Evolutionary conservation across 1,139 yeast species (phyloP).

Genomic region (Scheffersomyces segobiensis): DNA sequence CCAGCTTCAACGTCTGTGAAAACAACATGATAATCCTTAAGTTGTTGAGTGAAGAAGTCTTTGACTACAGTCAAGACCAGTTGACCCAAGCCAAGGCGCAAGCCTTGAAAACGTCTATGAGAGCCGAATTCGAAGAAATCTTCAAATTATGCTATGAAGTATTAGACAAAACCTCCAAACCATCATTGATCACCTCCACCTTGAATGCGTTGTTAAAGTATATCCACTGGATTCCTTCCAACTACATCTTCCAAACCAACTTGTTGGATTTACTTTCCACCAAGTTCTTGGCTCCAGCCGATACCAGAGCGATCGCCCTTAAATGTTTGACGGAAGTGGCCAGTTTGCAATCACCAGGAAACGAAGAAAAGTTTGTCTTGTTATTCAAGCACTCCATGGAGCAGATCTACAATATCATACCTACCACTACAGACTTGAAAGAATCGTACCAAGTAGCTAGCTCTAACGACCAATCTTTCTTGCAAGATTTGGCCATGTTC

Average conservation of each 20-base stretch:
- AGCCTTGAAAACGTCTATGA: slow-evolving; percentile 78
- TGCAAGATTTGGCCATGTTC: slow-evolving; percentile 94
- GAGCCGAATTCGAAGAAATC: slow-evolving; percentile 88
- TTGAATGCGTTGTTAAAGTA: slow-evolving; percentile 80
- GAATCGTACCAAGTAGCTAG: slow-evolving; percentile 73
- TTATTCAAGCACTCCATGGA: slow-evolving; percentile 78
- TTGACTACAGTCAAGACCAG: slow-evolving; percentile 91
- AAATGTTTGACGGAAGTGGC: slow-evolving; percentile 94
- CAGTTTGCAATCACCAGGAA: slow-evolving; percentile 53
- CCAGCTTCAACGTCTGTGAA: slow-evolving; percentile 92
- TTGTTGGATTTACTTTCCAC: slow-evolving; percentile 68
- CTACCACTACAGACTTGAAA: slow-evolving; percentile 72
- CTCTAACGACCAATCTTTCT: slow-evolving; percentile 86
- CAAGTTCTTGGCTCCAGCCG: slow-evolving; percentile 76
- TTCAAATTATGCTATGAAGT: slow-evolving; percentile 92
- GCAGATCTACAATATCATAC: slow-evolving; percentile 69
- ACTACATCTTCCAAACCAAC: slow-evolving; percentile 86
- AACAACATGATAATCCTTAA: slow-evolving; percentile 93
- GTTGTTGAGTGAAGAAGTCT: slow-evolving; percentile 90
- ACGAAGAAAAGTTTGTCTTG: slow-evolving; percentile 66
- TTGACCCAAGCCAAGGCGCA: slow-evolving; percentile 95
- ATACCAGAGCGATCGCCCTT: slow-evolving; percentile 79
- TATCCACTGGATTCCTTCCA: slow-evolving; percentile 91
- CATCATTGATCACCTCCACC: slow-evolving; percentile 83
- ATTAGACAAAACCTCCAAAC: slow-evolving; percentile 80